Percentiles rank a stretch among this genome's conserved stretches.
phyloP scores from a whole-genome alignment of 305 asterid genomes.

The Coffea humblotiana region DNA sequence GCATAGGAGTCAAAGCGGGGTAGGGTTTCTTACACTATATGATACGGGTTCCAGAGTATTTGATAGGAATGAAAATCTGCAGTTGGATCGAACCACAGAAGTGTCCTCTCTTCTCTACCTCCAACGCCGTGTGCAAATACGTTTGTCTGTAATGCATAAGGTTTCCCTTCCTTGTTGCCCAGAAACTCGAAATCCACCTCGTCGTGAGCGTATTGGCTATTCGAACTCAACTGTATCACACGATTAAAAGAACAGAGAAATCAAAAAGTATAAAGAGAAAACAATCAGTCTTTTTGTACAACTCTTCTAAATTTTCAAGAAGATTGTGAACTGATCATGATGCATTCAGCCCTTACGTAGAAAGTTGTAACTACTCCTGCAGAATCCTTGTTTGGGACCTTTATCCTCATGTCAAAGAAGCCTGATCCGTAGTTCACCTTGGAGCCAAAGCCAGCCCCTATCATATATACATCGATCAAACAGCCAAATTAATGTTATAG shows the following conservation, averaged over 20 bases:
- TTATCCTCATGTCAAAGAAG: conserved; percentile 61
- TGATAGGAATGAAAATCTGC: conserved; percentile 62
- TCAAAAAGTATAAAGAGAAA: neutral
- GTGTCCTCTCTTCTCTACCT: conserved; percentile 50
- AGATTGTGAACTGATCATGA: neutral
- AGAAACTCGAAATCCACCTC: conserved; percentile 78
- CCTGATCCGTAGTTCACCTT: conserved; percentile 66
- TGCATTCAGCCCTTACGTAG: conserved; percentile 22
- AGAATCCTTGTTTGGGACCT: conserved; percentile 51
- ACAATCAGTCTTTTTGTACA: neutral
- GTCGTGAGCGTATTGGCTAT: conserved; percentile 32
- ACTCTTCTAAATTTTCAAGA: neutral
- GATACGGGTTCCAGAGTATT: conserved; percentile 64
- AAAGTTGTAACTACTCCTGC: conserved; percentile 78
- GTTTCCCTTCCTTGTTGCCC: conserved; percentile 63
- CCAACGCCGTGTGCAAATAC: conserved; percentile 56
- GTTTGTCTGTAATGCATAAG: conserved; percentile 56
- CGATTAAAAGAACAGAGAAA: neutral
- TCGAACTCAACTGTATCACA: conserved; percentile 52
- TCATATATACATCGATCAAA: neutral
- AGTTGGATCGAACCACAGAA: conserved; percentile 68
- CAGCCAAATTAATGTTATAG: neutral
- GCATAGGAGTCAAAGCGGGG: no score
- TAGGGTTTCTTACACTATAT: conserved; percentile 49
- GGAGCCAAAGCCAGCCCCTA: conserved; percentile 79